phyloP scores from a whole-genome alignment of 495 filamentous ascomycete species.

The Podospora pseudopauciseta region DNA sequence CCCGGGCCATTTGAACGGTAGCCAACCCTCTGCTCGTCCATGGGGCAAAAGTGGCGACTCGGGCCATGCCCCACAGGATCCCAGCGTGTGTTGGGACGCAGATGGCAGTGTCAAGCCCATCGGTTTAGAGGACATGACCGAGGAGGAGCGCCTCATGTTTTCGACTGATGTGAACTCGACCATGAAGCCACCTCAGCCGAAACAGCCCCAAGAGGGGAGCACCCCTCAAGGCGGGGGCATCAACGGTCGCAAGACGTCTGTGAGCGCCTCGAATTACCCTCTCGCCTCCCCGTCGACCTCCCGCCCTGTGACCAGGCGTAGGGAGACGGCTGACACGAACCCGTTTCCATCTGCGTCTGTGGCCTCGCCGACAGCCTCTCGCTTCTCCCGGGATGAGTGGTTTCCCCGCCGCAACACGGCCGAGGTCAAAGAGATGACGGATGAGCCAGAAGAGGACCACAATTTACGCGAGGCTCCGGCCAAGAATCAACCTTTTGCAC shows the following conservation, averaged over 20 bases:
- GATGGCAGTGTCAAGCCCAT: constrained; percentile 70
- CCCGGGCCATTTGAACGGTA: constrained; percentile 61
- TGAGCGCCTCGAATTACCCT: constrained; percentile 56
- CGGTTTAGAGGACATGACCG: constrained; percentile 68
- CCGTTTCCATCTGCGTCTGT: constrained; percentile 53
- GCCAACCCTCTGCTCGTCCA: constrained; percentile 47
- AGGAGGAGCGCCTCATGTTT: constrained; percentile 84
- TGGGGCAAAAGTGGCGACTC: constrained; percentile 81
- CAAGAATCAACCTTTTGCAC: constrained; percentile 53
- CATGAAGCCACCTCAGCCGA: constrained; percentile 76
- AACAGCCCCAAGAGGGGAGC: constrained; percentile 58
- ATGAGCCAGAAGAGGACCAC: constrained; percentile 47
- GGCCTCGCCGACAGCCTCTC: constrained; percentile 49
- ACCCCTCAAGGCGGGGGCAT: constrained; percentile 42
- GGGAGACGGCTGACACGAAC: constrained; percentile 83
- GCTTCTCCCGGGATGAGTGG: constrained; percentile 47
- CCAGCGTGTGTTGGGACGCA: constrained; percentile 85
- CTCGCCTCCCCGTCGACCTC: constrained; percentile 59
- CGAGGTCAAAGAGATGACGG: constrained; percentile 40
- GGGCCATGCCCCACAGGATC: constrained; percentile 45
- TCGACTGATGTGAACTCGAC: constrained; percentile 85
- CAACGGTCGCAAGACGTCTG: constrained; percentile 69
- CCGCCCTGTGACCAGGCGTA: constrained; percentile 70
- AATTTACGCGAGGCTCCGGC: constrained; percentile 18
- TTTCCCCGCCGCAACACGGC: constrained; percentile 75